phyloP scores from a whole-genome alignment of 2,329 filamentous ascomycete genomes.

The Cytospora chrysosperma region DNA sequence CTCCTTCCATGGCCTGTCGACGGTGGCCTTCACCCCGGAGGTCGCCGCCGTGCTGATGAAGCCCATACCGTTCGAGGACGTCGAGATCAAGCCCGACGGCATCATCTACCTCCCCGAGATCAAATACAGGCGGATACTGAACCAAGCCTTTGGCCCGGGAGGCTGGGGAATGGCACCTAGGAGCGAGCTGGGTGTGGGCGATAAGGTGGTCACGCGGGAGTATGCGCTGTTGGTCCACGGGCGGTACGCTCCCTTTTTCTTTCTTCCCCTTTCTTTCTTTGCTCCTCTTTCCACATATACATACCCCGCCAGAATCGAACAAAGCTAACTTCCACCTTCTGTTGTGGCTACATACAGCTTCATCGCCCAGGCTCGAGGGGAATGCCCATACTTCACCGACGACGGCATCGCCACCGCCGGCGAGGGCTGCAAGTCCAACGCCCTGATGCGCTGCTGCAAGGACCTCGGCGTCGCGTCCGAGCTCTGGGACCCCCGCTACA shows the following conservation, averaged over 20 bases:
- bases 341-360: constrained; percentile 55
- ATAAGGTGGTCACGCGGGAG: constrained; percentile 79
- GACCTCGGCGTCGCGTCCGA: constrained; percentile 93
- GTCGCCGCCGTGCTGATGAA: constrained; percentile 66
- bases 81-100: constrained; percentile 97
- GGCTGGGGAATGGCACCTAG: constrained; percentile 92
- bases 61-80: constrained; percentile 68
- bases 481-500: constrained; percentile 93
- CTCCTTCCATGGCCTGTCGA: constrained; percentile 78
- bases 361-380: constrained; percentile 87
- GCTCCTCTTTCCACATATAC: no score
- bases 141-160: constrained; percentile 88
- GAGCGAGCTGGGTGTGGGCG: constrained; percentile 81
- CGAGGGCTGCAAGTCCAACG: constrained; percentile 97
- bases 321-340: not conserved
- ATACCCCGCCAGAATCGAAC: no score
- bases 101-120: constrained; percentile 97
- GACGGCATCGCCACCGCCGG: constrained; percentile 92
- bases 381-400: constrained; percentile 84
- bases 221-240: constrained; percentile 89
- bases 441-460: constrained; percentile 97
- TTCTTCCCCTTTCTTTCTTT: not conserved
- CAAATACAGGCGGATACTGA: constrained; percentile 91
- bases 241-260: constrained; percentile 59
- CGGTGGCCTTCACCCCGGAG: constrained; percentile 68